These are phyloP conservation scores for Pholiota molesta DNA, from an alignment of 768 basidiomycete genomes.

Conservation along the genomic window DNA sequence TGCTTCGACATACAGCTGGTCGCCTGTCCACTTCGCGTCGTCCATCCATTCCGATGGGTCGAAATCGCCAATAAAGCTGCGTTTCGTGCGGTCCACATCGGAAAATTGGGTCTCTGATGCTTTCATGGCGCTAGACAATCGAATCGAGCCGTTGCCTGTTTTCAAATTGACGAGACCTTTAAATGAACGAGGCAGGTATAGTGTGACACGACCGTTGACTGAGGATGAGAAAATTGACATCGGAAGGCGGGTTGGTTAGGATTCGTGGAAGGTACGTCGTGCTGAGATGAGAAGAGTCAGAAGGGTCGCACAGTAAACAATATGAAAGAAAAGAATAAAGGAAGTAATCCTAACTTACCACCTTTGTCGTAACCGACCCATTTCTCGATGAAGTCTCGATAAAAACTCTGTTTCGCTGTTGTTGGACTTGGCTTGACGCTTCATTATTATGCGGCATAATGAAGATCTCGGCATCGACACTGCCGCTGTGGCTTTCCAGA, in stretches of 20 bases:
- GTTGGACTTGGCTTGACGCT: neutral
- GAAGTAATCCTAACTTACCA: slow-evolving; percentile 12
- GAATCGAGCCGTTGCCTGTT: slow-evolving; percentile 29
- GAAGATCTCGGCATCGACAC: slow-evolving; percentile 43
- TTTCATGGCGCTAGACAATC: slow-evolving; percentile 32
- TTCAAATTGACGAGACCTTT: slow-evolving; percentile 34
- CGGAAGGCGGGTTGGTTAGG: slow-evolving; percentile 21
- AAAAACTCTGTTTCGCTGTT: slow-evolving; percentile 14
- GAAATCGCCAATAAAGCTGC: slow-evolving; percentile 41
- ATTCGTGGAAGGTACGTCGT: slow-evolving; percentile 16
- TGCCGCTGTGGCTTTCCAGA: slow-evolving; percentile 34
- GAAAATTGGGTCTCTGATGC: slow-evolving; percentile 32
- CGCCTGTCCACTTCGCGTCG: slow-evolving; percentile 34
- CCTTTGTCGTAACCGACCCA: slow-evolving; percentile 18
- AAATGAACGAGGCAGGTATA: slow-evolving; percentile 46
- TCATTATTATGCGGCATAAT: slow-evolving; percentile 22
- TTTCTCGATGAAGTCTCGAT: slow-evolving; percentile 28
- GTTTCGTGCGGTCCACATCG: slow-evolving; percentile 29
- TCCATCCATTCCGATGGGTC: slow-evolving; percentile 19
- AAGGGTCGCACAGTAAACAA: neutral
- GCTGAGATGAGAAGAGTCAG: slow-evolving; percentile 20
- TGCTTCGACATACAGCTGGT: slow-evolving; percentile 36
- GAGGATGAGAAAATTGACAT: slow-evolving; percentile 25
- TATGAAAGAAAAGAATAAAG: neutral
- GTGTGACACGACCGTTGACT: slow-evolving; percentile 31